Evolutionary conservation across 2,329 filamentous ascomycete species (phyloP).

Genomic region (Fusarium metavorans): DNA sequence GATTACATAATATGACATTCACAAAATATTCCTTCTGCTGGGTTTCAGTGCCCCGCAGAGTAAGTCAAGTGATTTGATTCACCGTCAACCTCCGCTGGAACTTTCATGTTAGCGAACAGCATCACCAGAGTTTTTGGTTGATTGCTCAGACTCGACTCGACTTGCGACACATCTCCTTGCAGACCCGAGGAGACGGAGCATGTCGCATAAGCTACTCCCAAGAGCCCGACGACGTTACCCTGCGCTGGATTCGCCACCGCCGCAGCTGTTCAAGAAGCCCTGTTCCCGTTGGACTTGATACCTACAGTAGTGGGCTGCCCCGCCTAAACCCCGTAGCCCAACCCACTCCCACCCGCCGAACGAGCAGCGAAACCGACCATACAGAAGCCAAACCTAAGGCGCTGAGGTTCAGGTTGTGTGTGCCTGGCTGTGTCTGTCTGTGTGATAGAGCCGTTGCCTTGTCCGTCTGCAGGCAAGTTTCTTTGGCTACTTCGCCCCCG

Average conservation of each 20-base stretch:
- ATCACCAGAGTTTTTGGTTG: not conserved
- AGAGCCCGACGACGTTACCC: conserved; percentile 31
- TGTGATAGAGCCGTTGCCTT: conserved; percentile 25
- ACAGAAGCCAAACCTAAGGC: conserved; percentile 22
- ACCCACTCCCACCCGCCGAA: conserved; percentile 23
- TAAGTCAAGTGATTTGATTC: conserved; percentile 8
- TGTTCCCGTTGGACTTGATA: conserved; percentile 11
- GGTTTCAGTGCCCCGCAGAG: conserved; percentile 13
- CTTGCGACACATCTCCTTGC: not conserved
- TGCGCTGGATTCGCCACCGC: conserved; percentile 44
- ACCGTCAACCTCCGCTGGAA: not conserved
- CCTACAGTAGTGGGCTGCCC: conserved; percentile 35
- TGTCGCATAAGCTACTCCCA: conserved; percentile 30
- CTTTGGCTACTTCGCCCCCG: conserved; percentile 19
- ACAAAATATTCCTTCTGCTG: conserved; percentile 37
- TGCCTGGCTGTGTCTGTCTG: conserved; percentile 6
- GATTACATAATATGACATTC: conserved; percentile 48
- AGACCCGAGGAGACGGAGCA: conserved; percentile 23
- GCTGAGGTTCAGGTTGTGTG: conserved; percentile 16
- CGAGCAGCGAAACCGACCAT: conserved; percentile 21
- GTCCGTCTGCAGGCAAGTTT: conserved; percentile 26
- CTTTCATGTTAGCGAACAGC: not conserved
- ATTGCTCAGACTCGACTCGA: not conserved
- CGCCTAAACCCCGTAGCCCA: conserved; percentile 35
- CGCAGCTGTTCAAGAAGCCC: conserved; percentile 18